Base-by-base conservation (phyloP, 495 filamentous ascomycete species). In the Neurospora sp. region DNA sequence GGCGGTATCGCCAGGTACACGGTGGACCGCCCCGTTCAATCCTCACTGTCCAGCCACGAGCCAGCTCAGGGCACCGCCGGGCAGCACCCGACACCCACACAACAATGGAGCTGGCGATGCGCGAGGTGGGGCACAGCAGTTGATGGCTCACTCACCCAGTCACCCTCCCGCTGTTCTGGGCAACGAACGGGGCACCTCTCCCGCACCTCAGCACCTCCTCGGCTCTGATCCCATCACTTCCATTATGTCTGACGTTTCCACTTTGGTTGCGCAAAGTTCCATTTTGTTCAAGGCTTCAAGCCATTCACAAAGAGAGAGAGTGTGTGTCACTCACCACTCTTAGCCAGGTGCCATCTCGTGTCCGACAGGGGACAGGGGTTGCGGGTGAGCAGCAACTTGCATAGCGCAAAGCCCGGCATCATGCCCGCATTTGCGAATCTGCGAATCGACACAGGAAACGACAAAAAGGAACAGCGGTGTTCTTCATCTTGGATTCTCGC, bases 281-380 rank as follows among this genome's bases (percentile, higher is more conserved):
- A 9, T 44, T 7, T 61, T 59, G 72, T 69, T 42, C 41, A 70
- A 59, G 44, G 39, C 70, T 70, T 72, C 42, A 71, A 68, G 68
- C 53, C 53, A 61, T 70, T 75, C 74, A 75, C 42, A 75, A 31
- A 72, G n/a, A 71, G 47, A 69, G 69, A 73, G 27, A 44, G 53
- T 41, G 69, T 70, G 53, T 59, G 69, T 71, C 61, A 41, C 73
- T 71, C 61, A 73, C 9, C 37, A 9, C 47, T 68, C 68, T 73
- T 73, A 72, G 69, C 70, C 71, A 20, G 53, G 75, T 74, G 68
- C 68, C 74, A 77, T 76, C 75, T 75, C 71, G 68, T 74, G 74
- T 74, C 75, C 75, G 74, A 77, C 82, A 82, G 76, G 82, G 80
- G 72, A 74, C 80, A 78, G 77, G 78, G 80, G 82, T 83, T 79